Percentiles rank a stretch among this genome's conserved stretches.
Conservation (phyloP, 1,139 yeast genomes). For the Pichia sp. region DNA sequence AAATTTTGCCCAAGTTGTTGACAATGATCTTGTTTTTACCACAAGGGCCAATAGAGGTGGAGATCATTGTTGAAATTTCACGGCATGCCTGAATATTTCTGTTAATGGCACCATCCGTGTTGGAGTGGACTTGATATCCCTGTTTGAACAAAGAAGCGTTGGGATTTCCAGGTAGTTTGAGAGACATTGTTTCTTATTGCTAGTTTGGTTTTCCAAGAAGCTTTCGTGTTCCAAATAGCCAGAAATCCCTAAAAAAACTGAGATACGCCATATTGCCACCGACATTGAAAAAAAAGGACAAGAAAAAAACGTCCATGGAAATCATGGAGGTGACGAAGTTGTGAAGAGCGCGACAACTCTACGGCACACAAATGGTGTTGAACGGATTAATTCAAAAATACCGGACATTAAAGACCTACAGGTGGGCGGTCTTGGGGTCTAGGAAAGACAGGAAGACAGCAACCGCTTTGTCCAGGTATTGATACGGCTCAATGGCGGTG, state of each 20-base stretch:
- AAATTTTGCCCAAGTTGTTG: slow-evolving; percentile 74
- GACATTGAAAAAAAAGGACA: background rate
- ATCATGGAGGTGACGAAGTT: background rate
- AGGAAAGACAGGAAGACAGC: background rate
- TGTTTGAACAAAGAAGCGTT: slow-evolving; percentile 91
- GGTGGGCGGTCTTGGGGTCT: background rate
- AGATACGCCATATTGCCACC: background rate
- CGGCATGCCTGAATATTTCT: slow-evolving; percentile 92
- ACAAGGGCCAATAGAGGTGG: slow-evolving; percentile 95
- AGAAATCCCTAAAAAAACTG: background rate
- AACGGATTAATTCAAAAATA: background rate
- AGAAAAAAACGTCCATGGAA: background rate
- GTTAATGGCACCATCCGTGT: slow-evolving; percentile 91
- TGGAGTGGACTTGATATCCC: slow-evolving; percentile 86
- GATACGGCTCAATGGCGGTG: background rate
- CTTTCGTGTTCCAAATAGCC: background rate
- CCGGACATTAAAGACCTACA: background rate
- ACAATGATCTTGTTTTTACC: slow-evolving; percentile 96
- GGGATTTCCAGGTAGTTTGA: slow-evolving; percentile 90
- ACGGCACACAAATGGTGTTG: background rate
- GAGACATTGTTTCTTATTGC: slow-evolving; percentile 54
- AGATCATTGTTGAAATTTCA: slow-evolving; percentile 85
- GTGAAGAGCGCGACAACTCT: background rate
- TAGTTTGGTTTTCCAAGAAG: background rate
- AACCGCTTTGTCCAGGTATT: background rate